Percentiles rank a stretch among this genome's conserved stretches.
Conservation (phyloP, 2,329 filamentous ascomycete genomes). For the Xylaria sp. region DNA sequence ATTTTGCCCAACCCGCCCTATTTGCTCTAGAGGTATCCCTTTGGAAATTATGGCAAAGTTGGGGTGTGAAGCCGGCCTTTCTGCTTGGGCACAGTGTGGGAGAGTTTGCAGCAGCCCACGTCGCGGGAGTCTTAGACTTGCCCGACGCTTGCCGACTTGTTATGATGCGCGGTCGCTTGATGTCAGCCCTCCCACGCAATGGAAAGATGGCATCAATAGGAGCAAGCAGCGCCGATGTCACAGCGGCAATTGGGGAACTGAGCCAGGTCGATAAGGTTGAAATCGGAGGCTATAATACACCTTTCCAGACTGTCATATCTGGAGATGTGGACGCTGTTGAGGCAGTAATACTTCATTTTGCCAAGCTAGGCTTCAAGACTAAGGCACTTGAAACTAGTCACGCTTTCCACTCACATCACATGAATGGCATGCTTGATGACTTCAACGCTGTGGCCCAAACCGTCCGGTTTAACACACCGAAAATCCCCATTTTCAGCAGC, state of each 20-base stretch:
- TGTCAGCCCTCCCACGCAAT: slow-evolving; percentile 33
- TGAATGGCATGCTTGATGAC: slow-evolving; percentile 36
- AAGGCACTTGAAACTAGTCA: slow-evolving; percentile 33
- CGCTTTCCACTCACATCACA: slow-evolving; percentile 39
- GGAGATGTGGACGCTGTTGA: slow-evolving; percentile 33
- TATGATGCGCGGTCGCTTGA: slow-evolving; percentile 41
- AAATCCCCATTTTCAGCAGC: slow-evolving; percentile 35
- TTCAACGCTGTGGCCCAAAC: slow-evolving; percentile 34
- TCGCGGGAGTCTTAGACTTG: slow-evolving; percentile 41
- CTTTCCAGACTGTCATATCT: slow-evolving; percentile 39
- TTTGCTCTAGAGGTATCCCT: slow-evolving; percentile 44
- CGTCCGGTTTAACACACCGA: slow-evolving; percentile 29
- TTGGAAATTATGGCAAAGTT: slow-evolving; percentile 40
- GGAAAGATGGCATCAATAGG: slow-evolving; percentile 40
- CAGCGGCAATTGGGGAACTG: slow-evolving; percentile 28
- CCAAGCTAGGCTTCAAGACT: slow-evolving; percentile 28
- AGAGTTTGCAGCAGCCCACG: slow-evolving; percentile 41
- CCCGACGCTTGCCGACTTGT: slow-evolving; percentile 43
- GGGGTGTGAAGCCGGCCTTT: slow-evolving; percentile 39
- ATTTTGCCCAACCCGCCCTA: slow-evolving; percentile 43
- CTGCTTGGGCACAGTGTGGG: slow-evolving; percentile 42
- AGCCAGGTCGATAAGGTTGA: slow-evolving; percentile 28
- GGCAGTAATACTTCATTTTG: slow-evolving; percentile 26
- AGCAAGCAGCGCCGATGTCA: slow-evolving; percentile 34
- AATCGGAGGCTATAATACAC: slow-evolving; percentile 37